These are phyloP conservation scores for Lyophyllum atratum DNA, from an alignment of 768 basidiomycete species.

Conservation along the genomic window DNA sequence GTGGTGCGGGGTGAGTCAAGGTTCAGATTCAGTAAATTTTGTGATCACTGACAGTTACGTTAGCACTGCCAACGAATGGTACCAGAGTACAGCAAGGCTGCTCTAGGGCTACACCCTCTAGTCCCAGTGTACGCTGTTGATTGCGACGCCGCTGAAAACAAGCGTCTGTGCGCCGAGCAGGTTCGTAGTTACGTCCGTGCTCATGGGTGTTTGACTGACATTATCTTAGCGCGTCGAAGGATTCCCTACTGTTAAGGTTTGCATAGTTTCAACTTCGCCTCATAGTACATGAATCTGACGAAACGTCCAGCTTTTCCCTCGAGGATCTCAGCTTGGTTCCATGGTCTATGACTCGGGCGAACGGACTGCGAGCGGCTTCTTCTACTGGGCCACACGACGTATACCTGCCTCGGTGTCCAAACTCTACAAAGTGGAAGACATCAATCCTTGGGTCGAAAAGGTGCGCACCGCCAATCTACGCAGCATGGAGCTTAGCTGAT, in stretches of 20 bases:
- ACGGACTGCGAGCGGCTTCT: constrained; percentile 71
- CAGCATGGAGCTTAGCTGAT: not conserved
- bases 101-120: constrained; percentile 74
- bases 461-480: constrained; percentile 38
- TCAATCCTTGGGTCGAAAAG: constrained; percentile 68
- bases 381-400: constrained; percentile 73
- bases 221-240: constrained; percentile 69
- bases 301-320: constrained; percentile 65
- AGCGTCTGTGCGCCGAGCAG: constrained; percentile 80
- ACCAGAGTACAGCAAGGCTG: constrained; percentile 85
- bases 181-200: constrained; percentile 27
- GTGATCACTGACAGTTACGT: not conserved
- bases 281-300: constrained; percentile 1
- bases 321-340: constrained; percentile 63
- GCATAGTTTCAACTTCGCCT: not conserved
- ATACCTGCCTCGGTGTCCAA: constrained; percentile 73
- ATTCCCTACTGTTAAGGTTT: constrained; percentile 90
- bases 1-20: constrained; percentile 78
- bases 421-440: constrained; percentile 55
- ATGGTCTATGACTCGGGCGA: constrained; percentile 69
- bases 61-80: constrained; percentile 86
- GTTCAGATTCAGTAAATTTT: not conserved
- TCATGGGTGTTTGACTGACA: not conserved
- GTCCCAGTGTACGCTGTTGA: constrained; percentile 93
- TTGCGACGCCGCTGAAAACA: constrained; percentile 84